Evolutionary conservation across 2,329 filamentous ascomycete species (phyloP).

Genomic region (Ophiostoma piceae): DNA sequence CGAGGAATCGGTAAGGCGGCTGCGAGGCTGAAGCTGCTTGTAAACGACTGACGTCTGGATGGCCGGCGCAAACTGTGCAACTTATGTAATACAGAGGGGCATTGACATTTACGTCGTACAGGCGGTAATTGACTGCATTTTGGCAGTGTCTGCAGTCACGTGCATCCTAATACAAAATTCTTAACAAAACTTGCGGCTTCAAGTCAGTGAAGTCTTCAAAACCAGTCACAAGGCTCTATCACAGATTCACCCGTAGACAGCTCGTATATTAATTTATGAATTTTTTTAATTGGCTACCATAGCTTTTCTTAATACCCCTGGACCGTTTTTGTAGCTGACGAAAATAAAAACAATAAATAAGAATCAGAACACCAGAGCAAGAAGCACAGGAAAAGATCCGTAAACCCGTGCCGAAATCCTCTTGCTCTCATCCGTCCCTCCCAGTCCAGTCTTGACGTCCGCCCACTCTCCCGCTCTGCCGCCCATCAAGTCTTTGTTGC

Average conservation of each 20-base stretch:
- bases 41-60: neutral
- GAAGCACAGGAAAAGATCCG: slow-evolving; percentile 18
- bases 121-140: neutral
- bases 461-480: neutral
- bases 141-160: neutral
- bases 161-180: neutral
- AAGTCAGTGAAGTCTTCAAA: neutral
- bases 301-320: slow-evolving; percentile 18
- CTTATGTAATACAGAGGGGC: slow-evolving; percentile 13
- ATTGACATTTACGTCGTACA: too few relatives aligned
- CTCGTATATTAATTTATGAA: slow-evolving; percentile 7
- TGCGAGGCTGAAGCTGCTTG: slow-evolving; percentile 4
- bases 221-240: neutral
- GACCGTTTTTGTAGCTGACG: slow-evolving; percentile 22
- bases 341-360: slow-evolving; percentile 12
- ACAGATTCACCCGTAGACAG: neutral
- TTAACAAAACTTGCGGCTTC: neutral
- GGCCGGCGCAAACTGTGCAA: slow-evolving; percentile 13
- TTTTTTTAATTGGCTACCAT: slow-evolving; percentile 24
- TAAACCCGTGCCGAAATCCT: slow-evolving; percentile 18
- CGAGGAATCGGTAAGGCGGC: neutral
- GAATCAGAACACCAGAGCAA: slow-evolving; percentile 22
- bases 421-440: slow-evolving; percentile 17
- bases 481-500: neutral
- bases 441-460: neutral